Evolutionary conservation across 192 early-diverging fungal species (phyloP), one percentile per base, ranked within the genome.

Genomic region (Entophlyctis helioformis): DNA sequence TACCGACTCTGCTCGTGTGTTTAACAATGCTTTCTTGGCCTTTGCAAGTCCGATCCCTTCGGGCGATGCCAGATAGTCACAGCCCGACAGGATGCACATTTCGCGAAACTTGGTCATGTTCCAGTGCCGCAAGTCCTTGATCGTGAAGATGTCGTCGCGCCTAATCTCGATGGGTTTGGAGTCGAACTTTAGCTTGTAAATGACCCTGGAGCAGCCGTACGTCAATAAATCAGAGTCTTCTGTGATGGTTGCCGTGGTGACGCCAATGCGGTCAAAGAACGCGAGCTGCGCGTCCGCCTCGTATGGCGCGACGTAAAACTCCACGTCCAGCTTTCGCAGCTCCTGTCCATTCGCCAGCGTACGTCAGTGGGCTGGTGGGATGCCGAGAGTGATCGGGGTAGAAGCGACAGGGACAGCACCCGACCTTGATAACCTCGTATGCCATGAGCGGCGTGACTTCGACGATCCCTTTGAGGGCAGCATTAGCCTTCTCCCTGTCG

Each of bases 271-370:
- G 28, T 85, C 76, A 12, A 99, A 60, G 49, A 73, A 96, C 0
- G 86, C 84, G 36, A 99, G 60, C 60, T 99, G 96, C 7, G 93
- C 86, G 51, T 99, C 96, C 0, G 96, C 96, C 58, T 99, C 96
- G 48, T 90, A 99, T 0, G 96, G 96, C 2, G 96, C 89, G 0
- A 96, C 87, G 0, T 94, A 54, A 63, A 74, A 92, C 25, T 78
- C 59, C 23, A 98, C 68, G 9, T 74, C 66, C 36, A 67, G 66
- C n/a, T 47, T 46, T 19, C 68, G 43, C 16, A 96, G 63, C 4
- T 53, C 77, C 82, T 64, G 18, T 24, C 28, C 0, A 18, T n/a
- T n/a, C n/a, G n/a, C n/a, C n/a, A n/a, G n/a, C n/a, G n/a, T n/a
- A n/a, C n/a, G n/a, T n/a, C n/a, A n/a, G n/a, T n/a, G n/a, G n/a